These are phyloP conservation scores for Pythium phragmitis DNA, from an alignment of 352 stramenopile genomes.

Conservation along the genomic window DNA sequence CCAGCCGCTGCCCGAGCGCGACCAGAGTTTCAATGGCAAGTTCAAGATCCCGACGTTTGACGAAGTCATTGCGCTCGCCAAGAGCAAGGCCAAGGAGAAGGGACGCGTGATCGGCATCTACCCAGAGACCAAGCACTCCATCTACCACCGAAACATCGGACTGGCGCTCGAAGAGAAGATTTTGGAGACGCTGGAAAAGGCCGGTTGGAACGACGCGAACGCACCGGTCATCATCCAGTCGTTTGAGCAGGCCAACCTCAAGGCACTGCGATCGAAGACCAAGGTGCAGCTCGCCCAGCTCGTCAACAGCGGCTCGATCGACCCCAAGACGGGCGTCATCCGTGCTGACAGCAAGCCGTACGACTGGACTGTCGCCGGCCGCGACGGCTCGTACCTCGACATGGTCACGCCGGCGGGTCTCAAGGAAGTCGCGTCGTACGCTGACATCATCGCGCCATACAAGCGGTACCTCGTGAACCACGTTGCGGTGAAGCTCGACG, in stretches of 20 bases:
- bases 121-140: constrained; percentile 87
- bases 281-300: constrained; percentile 83
- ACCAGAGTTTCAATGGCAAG: constrained; percentile 78
- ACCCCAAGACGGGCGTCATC: constrained; percentile 57
- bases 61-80: constrained; percentile 84
- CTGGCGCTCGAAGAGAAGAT: constrained; percentile 80
- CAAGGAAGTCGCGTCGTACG: constrained; percentile 66
- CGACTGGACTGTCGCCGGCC: constrained; percentile 65
- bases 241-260: constrained; percentile 76
- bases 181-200: constrained; percentile 61
- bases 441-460: constrained; percentile 67
- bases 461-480: constrained; percentile 80
- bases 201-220: constrained; percentile 64
- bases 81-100: constrained; percentile 57
- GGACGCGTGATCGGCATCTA: constrained; percentile 82
- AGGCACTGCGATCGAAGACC: constrained; percentile 57
- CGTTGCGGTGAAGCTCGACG: constrained; percentile 39
- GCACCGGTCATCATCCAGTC: constrained; percentile 74
- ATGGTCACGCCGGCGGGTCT: constrained; percentile 57
- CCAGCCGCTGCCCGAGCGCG: constrained; percentile 76
- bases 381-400: constrained; percentile 50
- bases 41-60: constrained; percentile 89
- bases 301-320: constrained; percentile 55
- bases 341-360: constrained; percentile 52
- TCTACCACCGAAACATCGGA: constrained; percentile 62